Evolutionary conservation across 176 grass and related monocot genomes (phyloP), one percentile per base, ranked within the genome.

Genomic region (Pharus latifolius): DNA sequence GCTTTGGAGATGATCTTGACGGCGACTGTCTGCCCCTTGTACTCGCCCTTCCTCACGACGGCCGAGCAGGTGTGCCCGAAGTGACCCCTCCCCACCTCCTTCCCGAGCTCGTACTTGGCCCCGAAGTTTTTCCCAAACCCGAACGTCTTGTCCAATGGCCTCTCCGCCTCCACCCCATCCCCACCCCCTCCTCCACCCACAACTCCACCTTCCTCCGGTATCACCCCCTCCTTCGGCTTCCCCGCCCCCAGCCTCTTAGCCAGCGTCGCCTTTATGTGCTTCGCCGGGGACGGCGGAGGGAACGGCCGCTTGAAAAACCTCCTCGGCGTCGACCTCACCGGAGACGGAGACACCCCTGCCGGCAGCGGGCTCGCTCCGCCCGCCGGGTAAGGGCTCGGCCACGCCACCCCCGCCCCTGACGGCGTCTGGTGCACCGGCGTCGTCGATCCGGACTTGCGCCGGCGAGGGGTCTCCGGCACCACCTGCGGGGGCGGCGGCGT

Each of bases 1-100:
- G 90, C 84, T 81, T 99, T 99, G 33, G 95, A 78, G 49, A 99
- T 94, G 72, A 99, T 91, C 76, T 99, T 99, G 72, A 99, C 95
- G 22, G 95, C 95, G 41, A 94, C 79, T 26, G 68, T 68, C 6
- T 99, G 90, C 3, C 95, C 95, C 81, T 91, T 99, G 67, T 48
- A 76, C 41, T 99, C 95, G 60, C 95, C 90, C 83, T 91, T 99
- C 73, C 91, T 99, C 1, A 88, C 84, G 18, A 78, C 86, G 15
- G 75, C 90, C 0, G 81, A 91, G 82, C 95, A 99, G 18, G 95
- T 99, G 71, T 99, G 95, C 0, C 95, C 95, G 53, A 99, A 99
- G 81, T 99, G 95, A 0, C 95, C 95, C 68, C 95, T 84, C 15
- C 95, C 95, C 5, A 99, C 87, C 87, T 99, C 95, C 90, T 99